Base-by-base conservation (phyloP, 2,329 filamentous ascomycete species). In the Ciborinia camelliae region DNA sequence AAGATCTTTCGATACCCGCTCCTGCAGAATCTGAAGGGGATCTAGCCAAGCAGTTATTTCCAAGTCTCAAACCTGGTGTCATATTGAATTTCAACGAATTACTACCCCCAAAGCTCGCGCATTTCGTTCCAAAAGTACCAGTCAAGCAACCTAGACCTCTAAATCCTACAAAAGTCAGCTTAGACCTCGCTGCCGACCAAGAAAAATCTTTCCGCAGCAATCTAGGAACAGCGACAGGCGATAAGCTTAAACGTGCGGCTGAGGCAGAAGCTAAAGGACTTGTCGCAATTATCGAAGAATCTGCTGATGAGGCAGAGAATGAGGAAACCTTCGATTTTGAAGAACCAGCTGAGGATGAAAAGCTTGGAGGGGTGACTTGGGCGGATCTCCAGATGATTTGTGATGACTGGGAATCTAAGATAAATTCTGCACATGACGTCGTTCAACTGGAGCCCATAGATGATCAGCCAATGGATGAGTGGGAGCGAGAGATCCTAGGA, bases 161-260 rank as follows among this genome's bases (percentile, higher is more conserved):
- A 4, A 84, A 92, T 6, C 92, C 92, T 0, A 93, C 90, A 26
- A 99, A 99, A 77, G 83, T 97, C 64, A 92, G 87, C 67, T 82
- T 99, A 18, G 95, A 99, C 67, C 80, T 98, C 41, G 90, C 91
- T 3, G 83, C 86, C 54, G 95, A 98, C 71, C 90, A 96, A 70
- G 91, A 96, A 76, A 92, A 92, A 71, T 82, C 84, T 32, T 99
- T 98, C 75, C 87, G 88, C 64, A 59, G 55, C 41, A 85, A 94
- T n/a, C 82, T 86, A 0, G 87, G 87, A 0, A 82, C 86, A 32
- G 81, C 83, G 0, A 79, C 80, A 4, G 73, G 76, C 8, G 72
- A 73, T 53, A 84, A 86, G 52, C 84, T 86, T 54, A 81, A 86
- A 66, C 84, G 83, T 32, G 76, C 87, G 30, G 79, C 85, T 54